Conservation (phyloP, 1,139 yeast genomes). For the Diutina mesorugosa region DNA sequence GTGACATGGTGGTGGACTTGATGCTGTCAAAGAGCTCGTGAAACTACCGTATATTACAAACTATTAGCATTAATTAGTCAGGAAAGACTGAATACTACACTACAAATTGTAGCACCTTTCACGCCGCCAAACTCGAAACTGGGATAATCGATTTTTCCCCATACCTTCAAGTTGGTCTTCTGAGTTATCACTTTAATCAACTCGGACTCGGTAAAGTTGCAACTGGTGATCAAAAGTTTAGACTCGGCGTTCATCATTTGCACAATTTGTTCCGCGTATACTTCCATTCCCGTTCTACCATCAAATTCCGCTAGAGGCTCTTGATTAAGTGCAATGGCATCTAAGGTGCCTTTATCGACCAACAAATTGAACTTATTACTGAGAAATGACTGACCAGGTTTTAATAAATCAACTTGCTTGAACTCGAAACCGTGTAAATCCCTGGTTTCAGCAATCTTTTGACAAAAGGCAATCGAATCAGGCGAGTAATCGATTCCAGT, state of each 20-base stretch:
- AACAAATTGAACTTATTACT: slow-evolving; percentile 50
- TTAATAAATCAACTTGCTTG: slow-evolving; percentile 32
- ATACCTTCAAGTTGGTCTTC: slow-evolving; percentile 29
- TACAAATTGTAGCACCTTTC: slow-evolving; percentile 78
- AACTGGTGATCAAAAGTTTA: slow-evolving; percentile 72
- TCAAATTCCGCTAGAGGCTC: slow-evolving; percentile 25
- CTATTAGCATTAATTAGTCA: not conserved
- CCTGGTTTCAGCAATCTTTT: slow-evolving; percentile 35
- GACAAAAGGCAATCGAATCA: slow-evolving; percentile 65
- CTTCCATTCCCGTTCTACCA: slow-evolving; percentile 40
- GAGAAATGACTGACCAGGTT: not conserved
- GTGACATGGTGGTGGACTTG: slow-evolving; percentile 43
- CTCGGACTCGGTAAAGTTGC: slow-evolving; percentile 83
- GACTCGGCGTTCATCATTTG: slow-evolving; percentile 44
- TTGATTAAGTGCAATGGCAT: slow-evolving; percentile 87
- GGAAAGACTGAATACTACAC: slow-evolving; percentile 48
- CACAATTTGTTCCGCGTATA: slow-evolving; percentile 51
- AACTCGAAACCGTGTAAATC: slow-evolving; percentile 20
- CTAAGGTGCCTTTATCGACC: slow-evolving; percentile 89
- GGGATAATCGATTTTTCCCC: slow-evolving; percentile 65
- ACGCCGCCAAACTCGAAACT: slow-evolving; percentile 80
- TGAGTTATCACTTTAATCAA: slow-evolving; percentile 40
- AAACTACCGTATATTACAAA: not conserved
- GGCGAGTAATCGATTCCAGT: slow-evolving; percentile 79
- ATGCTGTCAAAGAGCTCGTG: slow-evolving; percentile 16